Evolutionary conservation across 2,329 filamentous ascomycete genomes (phyloP).

Genomic region (Calycina marina): DNA sequence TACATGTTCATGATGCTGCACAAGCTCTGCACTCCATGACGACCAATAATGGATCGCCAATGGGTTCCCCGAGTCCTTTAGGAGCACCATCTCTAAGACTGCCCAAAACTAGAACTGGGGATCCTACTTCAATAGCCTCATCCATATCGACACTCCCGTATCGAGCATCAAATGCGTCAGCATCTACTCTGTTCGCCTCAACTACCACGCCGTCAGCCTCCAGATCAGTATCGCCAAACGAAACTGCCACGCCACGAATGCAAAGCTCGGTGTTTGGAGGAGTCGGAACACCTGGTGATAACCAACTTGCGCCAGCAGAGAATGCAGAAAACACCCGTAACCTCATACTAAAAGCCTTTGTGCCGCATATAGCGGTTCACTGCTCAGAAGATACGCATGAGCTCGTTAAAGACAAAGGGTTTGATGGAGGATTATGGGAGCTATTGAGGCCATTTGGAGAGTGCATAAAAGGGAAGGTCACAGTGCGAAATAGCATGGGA

Average conservation of each 20-base stretch:
- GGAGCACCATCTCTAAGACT: constrained; percentile 38
- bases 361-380: constrained; percentile 76
- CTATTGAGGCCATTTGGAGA: constrained; percentile 86
- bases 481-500: constrained; percentile 79
- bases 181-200: constrained; percentile 49
- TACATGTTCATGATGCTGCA: too few species aligned
- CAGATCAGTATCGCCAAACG: constrained; percentile 51
- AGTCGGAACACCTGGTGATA: constrained; percentile 21
- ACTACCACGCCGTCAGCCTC: constrained; percentile 55
- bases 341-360: constrained; percentile 71
- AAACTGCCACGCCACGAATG: constrained; percentile 40
- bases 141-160: constrained; percentile 36
- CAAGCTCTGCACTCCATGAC: constrained; percentile 52
- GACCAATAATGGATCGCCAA: constrained; percentile 52
- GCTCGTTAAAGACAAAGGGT: constrained; percentile 69
- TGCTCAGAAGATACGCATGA: constrained; percentile 78
- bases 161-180: constrained; percentile 38
- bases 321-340: constrained; percentile 34
- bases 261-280: constrained; percentile 43
- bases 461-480: constrained; percentile 71
- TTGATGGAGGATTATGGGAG: constrained; percentile 68
- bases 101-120: constrained; percentile 41
- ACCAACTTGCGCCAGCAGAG: constrained; percentile 11
- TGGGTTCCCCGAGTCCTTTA: constrained; percentile 34
- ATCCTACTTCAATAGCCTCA: constrained; percentile 34